Base-by-base conservation (phyloP, 768 basidiomycete species). In the Pulveroboletus frians region DNA sequence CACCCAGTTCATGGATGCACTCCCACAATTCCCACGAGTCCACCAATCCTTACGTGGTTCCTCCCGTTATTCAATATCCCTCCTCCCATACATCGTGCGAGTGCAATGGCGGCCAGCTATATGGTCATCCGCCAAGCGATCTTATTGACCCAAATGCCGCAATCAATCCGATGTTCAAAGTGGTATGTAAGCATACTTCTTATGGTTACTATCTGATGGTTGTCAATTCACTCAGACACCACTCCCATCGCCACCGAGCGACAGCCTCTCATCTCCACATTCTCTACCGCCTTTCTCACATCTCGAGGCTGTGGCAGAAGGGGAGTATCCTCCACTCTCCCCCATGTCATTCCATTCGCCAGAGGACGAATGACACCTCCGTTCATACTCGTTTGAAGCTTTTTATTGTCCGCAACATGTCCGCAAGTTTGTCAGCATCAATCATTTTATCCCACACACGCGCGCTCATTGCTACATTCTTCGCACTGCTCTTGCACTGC, bases 91-190 rank as follows among this genome's bases (percentile, higher is more conserved):
- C 65, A 49, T 67, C 79, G 18, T 77, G 73, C 59, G 83, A 85
- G 48, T 67, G 76, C 58, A 72, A 76, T 59, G 75, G 75, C 31
- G 75, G 75, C 31, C 74, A 75, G 50, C 58, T 72, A 35, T 71
- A 73, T 54, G 77, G 77, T 40, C 77, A 80, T 59, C 80, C 84
- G 15, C 77, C 84, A 43, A 81, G 79, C 56, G 77, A 84, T 31
- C 75, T 76, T 40, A 69, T 76, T 46, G 79, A 78, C 14, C 75
- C 86, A 32, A 84, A 83, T 62, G 79, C 83, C 39, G 77, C 75
- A 30, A 87, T 90, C 62, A 89, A 92, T 67, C 87, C 89, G 26
- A 90, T 91, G 65, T 92, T 92, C 76, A 85, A 88, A 79, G 88
- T 92, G 74, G 89, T 91, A 71, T 75, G 89, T 81, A 17, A 49